Conservation (phyloP, 345 rosid species). For the rapeseed (Brassica napus) region DNA sequence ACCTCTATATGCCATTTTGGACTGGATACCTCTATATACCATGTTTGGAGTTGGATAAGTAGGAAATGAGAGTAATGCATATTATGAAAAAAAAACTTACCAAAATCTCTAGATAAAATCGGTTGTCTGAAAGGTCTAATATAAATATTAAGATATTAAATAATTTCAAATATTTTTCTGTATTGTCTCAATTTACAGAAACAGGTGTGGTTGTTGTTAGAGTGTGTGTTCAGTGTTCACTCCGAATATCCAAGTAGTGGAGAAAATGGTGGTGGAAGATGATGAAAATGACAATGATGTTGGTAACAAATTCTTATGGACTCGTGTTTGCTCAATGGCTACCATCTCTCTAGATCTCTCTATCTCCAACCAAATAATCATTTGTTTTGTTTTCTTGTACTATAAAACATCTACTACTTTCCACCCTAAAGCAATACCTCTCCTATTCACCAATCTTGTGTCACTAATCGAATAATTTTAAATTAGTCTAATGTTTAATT, state of each 20-base stretch:
- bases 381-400: background rate
- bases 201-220: too few relatives aligned
- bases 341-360: background rate
- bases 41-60: background rate
- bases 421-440: background rate
- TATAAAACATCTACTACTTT: background rate
- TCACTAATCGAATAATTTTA: background rate
- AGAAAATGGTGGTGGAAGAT: constrained; percentile 3
- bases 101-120: too few relatives aligned
- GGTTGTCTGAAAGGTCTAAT: too few relatives aligned
- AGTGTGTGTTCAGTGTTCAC: background rate
- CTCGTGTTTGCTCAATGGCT: constrained; percentile 2
- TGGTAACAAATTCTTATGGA: background rate
- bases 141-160: too few relatives aligned
- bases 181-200: too few relatives aligned
- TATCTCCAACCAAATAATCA: background rate
- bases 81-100: too few relatives aligned
- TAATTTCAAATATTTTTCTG: too few relatives aligned
- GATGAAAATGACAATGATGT: constrained; percentile 2
- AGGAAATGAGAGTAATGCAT: background rate
- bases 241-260: background rate
- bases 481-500: background rate
- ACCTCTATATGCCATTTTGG: too few relatives aligned
- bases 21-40: too few relatives aligned
- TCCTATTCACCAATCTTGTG: background rate